Conservation (phyloP, 2,329 filamentous ascomycete species). For the Phialocephala sp. region DNA sequence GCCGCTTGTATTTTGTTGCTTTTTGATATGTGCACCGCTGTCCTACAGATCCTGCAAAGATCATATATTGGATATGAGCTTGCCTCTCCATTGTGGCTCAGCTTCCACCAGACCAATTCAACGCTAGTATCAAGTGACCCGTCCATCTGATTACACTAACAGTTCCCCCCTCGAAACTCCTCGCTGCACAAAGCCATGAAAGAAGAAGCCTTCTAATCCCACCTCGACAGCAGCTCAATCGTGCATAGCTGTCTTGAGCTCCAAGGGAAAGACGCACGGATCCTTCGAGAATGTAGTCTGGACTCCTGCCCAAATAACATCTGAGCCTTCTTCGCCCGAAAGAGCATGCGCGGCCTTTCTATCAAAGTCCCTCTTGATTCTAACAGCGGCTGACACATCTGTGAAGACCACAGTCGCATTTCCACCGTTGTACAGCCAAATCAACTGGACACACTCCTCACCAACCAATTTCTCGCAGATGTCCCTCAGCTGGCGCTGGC, state of each 20-base stretch:
- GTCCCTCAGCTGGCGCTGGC: conserved; percentile 30
- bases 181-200: neutral
- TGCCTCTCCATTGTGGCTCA: too few relatives aligned
- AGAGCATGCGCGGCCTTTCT: conserved; percentile 19
- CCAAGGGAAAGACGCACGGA: conserved; percentile 34
- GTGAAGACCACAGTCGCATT: conserved; percentile 43
- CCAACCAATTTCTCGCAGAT: conserved; percentile 37
- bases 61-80: too few relatives aligned
- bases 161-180: neutral
- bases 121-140: neutral
- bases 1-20: neutral
- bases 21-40: neutral
- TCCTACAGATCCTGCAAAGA: neutral
- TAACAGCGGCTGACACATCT: conserved; percentile 37
- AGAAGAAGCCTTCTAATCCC: neutral
- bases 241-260: conserved; percentile 28
- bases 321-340: conserved; percentile 17
- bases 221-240: conserved; percentile 6
- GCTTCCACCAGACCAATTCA: neutral
- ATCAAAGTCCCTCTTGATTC: conserved; percentile 39
- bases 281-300: conserved; percentile 39
- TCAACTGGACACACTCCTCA: conserved; percentile 35
- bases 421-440: conserved; percentile 42
- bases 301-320: conserved; percentile 33
- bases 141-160: neutral